A percentile compares a stretch with the other conserved stretches of the same genome.
phyloP scores from a whole-genome alignment of 768 basidiomycete species.

The Rhodosporidiobolus odoratus region DNA sequence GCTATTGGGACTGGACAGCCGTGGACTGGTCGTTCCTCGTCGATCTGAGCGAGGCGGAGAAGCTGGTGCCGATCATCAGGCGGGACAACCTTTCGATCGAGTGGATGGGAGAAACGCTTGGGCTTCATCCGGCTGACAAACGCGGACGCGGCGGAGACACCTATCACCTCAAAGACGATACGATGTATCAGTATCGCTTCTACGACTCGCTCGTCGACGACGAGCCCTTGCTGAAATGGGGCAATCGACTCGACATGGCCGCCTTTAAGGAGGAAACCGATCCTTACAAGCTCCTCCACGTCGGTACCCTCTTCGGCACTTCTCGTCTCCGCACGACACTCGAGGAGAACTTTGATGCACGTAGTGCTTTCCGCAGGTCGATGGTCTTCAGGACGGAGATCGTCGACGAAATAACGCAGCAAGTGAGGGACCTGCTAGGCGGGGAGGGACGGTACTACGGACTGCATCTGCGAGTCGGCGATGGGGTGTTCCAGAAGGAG shows the following conservation, averaged over 20 bases:
- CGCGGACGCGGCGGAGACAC: conserved; percentile 49
- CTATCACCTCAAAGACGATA: conserved; percentile 54
- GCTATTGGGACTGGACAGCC: conserved; percentile 59
- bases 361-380: conserved; percentile 52
- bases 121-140: conserved; percentile 13
- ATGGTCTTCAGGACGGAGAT: conserved; percentile 59
- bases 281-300: conserved; percentile 56
- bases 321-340: conserved; percentile 58
- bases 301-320: conserved; percentile 73
- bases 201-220: conserved; percentile 50
- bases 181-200: conserved; percentile 63
- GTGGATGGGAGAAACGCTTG: conserved; percentile 53
- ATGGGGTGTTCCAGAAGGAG: conserved; percentile 57
- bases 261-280: conserved; percentile 50
- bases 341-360: conserved; percentile 50
- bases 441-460: conserved; percentile 54
- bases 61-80: conserved; percentile 48
- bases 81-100: conserved; percentile 54
- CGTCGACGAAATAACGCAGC: conserved; percentile 51
- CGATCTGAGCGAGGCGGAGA: conserved; percentile 49
- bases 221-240: conserved; percentile 41
- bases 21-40: conserved; percentile 69
- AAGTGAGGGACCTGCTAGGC: conserved; percentile 52
- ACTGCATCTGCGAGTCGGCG: conserved; percentile 64
- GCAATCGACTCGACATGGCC: conserved; percentile 40